Evolutionary conservation across 345 rosid genomes (phyloP), one percentile per base, ranked within the genome.

Genomic region (Fremontodendron californicum): DNA sequence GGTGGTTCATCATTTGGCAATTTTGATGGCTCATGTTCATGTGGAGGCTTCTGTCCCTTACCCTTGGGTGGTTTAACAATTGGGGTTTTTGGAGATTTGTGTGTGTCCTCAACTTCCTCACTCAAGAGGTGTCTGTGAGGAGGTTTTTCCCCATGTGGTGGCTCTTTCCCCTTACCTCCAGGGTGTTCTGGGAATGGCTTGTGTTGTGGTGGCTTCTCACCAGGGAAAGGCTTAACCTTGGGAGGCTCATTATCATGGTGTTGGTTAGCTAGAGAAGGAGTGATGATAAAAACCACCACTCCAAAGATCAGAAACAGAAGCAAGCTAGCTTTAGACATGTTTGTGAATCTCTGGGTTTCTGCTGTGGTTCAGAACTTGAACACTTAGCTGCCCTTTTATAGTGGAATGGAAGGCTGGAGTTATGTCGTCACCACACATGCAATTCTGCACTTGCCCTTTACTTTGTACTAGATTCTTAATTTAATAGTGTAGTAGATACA

Each of bases 221-320:
- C 49, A 67, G 64, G 37, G n/a, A 29, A 29, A 61, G 40, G 66
- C 39, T 61, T 54, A 21, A 29, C 29, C 60, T 54, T 54, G 60
- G 27, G 19, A 65, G 70, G 70, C 48, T 65, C 66, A 29, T 60
- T 37, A 19, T 35, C 72, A 67, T 40, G 72, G 72, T 40, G 29
- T 10, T 67, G 29, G 12, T 42, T 2, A 23, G 49, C 48, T 42
- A 39, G 31, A 45, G 52, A 23, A 21, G 72, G 72, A 67, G 48
- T 65, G 71, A 46, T 65, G 46, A n/a, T 37, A 9, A 65, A 35
- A 65, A 65, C 71, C 71, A 65, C 71, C 71, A 65, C 71, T 39
- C 71, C 71, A 18, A 65, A 48, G 71, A 65, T n/a, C n/a, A n/a
- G 43, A 15, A 65, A 37, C 46, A 65, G 23, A 16, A 65, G 25